These are phyloP conservation scores for Daldinia grandis DNA, from an alignment of 495 filamentous ascomycete species.

Conservation along the genomic window DNA sequence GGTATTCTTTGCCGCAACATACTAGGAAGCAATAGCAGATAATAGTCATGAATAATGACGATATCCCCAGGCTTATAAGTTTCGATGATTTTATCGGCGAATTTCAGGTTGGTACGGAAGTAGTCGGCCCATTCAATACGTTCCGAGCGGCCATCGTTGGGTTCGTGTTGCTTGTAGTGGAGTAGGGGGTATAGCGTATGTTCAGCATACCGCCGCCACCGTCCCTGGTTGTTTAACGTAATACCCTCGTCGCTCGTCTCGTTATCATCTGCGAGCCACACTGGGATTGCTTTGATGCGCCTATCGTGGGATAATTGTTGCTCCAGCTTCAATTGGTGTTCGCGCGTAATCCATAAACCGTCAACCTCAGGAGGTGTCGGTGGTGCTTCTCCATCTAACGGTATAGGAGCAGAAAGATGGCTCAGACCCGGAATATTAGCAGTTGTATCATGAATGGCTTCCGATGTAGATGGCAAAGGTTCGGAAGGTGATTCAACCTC, in stretches of 20 bases:
- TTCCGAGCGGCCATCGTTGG: conserved; percentile 81
- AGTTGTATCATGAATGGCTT: conserved; percentile 54
- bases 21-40: conserved; percentile 84
- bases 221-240: conserved; percentile 74
- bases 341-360: conserved; percentile 67
- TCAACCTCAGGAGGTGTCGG: conserved; percentile 66
- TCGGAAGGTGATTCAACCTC: conserved; percentile 72
- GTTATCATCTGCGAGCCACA: conserved; percentile 81
- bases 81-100: conserved; percentile 84
- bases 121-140: conserved; percentile 90
- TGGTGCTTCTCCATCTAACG: conserved; percentile 66
- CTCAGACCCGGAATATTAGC: conserved; percentile 54
- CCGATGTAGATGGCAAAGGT: conserved; percentile 46
- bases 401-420: conserved; percentile 75
- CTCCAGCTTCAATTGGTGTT: conserved; percentile 75
- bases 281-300: conserved; percentile 71
- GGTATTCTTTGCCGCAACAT: conserved; percentile 82
- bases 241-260: conserved; percentile 70
- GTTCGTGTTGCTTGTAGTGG: conserved; percentile 92
- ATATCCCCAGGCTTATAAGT: conserved; percentile 90
- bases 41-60: conserved; percentile 90
- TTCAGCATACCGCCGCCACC: conserved; percentile 90
- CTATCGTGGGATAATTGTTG: conserved; percentile 71
- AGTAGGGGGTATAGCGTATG: conserved; percentile 87
- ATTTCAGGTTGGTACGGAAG: conserved; percentile 83